These are phyloP conservation scores for Ophiocordyceps australis DNA, from an alignment of 2,329 filamentous ascomycete genomes.

Conservation along the genomic window DNA sequence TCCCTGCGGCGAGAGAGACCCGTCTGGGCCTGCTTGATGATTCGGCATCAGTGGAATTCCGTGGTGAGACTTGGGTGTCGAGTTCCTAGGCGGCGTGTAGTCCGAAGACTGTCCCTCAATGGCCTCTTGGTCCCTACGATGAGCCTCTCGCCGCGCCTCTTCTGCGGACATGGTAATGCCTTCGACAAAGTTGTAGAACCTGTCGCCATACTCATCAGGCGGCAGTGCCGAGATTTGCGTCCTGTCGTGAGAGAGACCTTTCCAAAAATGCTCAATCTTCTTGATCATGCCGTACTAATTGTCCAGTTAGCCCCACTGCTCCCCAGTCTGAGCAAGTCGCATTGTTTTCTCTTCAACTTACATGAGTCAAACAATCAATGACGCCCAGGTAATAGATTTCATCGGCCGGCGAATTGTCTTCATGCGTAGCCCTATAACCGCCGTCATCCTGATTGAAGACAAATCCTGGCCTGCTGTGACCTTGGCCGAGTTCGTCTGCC, in stretches of 20 bases:
- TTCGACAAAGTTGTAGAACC: constrained; percentile 84
- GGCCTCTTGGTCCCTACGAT: constrained; percentile 41
- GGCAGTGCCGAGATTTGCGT: constrained; percentile 84
- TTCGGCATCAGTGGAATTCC: constrained; percentile 24
- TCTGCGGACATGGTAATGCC: constrained; percentile 82
- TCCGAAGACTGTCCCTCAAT: constrained; percentile 16
- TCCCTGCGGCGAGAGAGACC: constrained; percentile 16
- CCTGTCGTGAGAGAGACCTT: constrained; percentile 70
- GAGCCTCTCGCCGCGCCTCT: constrained; percentile 53
- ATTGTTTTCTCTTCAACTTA: constrained; percentile 25
- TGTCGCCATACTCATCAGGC: constrained; percentile 78
- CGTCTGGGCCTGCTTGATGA: constrained; percentile 20
- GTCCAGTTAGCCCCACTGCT: no score
- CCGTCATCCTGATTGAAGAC: constrained; percentile 92
- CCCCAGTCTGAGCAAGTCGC: constrained; percentile 8
- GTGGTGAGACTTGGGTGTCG: constrained; percentile 14
- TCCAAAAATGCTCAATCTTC: constrained; percentile 92
- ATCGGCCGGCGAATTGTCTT: constrained; percentile 67
- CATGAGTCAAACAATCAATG: constrained; percentile 93
- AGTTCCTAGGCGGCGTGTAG: constrained; percentile 19
- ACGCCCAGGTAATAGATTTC: constrained; percentile 97
- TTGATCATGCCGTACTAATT: constrained; percentile 88
- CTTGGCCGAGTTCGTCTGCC: constrained; percentile 73
- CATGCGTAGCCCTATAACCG: constrained; percentile 81
- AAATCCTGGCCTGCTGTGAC: constrained; percentile 49